phyloP scores from a whole-genome alignment of 2,329 filamentous ascomycete genomes.

The Diaporthe capsici region DNA sequence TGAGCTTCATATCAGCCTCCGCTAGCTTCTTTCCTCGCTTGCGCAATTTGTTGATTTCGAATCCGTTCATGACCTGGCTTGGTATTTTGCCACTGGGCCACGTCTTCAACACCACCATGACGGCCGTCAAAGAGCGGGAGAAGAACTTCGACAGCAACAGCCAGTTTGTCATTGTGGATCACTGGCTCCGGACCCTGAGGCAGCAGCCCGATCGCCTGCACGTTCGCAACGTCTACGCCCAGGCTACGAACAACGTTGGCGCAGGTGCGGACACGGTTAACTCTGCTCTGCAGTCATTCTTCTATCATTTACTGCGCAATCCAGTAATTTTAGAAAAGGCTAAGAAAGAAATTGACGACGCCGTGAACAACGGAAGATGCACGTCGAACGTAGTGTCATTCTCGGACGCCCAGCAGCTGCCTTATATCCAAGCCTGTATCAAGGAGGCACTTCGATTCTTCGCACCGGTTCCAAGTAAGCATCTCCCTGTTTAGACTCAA shows the following conservation, averaged over 20 bases:
- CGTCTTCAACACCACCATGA: conserved; percentile 44
- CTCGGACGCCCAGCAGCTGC: conserved; percentile 49
- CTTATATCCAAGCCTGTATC: conserved; percentile 53
- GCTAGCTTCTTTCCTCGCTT: conserved; percentile 40
- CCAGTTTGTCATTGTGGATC: conserved; percentile 45
- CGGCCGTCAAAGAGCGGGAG: conserved; percentile 42
- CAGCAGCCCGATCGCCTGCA: conserved; percentile 43
- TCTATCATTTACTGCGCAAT: conserved; percentile 46
- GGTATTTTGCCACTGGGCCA: conserved; percentile 46
- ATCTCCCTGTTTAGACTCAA: background rate
- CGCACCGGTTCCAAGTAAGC: conserved; percentile 45
- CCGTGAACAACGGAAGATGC: conserved; percentile 45
- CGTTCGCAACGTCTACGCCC: conserved; percentile 44
- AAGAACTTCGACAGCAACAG: conserved; percentile 38
- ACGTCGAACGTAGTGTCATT: conserved; percentile 44
- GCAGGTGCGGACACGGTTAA: conserved; percentile 47
- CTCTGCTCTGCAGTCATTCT: conserved; percentile 45
- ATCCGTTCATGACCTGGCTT: conserved; percentile 47
- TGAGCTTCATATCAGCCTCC: conserved; percentile 43
- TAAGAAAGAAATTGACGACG: conserved; percentile 34
- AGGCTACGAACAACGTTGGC: conserved; percentile 43
- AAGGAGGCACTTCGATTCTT: conserved; percentile 51
- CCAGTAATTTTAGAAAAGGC: conserved; percentile 38
- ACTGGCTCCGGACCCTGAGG: conserved; percentile 46
- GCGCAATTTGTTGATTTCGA: conserved; percentile 46